Conservation (phyloP, 169 alveolate genomes). For the Eimeria zaria region DNA sequence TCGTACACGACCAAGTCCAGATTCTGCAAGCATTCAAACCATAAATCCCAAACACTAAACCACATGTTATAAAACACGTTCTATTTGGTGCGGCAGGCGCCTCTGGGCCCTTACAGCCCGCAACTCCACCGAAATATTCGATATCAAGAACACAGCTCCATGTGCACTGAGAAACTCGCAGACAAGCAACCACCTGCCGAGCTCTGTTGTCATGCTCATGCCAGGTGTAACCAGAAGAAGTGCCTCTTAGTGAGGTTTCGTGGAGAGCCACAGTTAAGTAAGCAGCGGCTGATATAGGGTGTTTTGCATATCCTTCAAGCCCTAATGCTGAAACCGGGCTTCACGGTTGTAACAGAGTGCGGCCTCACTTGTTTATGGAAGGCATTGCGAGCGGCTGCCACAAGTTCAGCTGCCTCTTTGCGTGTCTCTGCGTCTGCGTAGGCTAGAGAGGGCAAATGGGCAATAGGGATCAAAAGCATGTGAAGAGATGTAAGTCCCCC, state of each 20-base stretch:
- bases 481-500: constrained; percentile 85
- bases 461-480: constrained; percentile 82
- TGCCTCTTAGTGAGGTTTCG: background rate
- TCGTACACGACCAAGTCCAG: constrained; percentile 84
- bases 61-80: background rate
- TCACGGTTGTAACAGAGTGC: background rate
- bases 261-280: background rate
- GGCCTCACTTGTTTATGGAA: constrained; percentile 26
- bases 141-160: background rate
- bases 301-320: background rate
- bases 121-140: background rate
- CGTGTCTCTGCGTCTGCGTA: constrained; percentile 48
- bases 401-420: constrained; percentile 15
- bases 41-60: background rate
- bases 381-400: constrained; percentile 30
- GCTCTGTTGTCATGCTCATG: background rate
- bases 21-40: constrained; percentile 9
- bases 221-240: background rate
- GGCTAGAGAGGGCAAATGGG: constrained; percentile 84
- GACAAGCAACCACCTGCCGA: background rate
- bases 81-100: background rate
- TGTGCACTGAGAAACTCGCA: background rate
- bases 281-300: background rate
- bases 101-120: background rate
- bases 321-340: background rate